Base-by-base conservation (phyloP, 106 monocot genomes). In the Iris macrosiphon region DNA sequence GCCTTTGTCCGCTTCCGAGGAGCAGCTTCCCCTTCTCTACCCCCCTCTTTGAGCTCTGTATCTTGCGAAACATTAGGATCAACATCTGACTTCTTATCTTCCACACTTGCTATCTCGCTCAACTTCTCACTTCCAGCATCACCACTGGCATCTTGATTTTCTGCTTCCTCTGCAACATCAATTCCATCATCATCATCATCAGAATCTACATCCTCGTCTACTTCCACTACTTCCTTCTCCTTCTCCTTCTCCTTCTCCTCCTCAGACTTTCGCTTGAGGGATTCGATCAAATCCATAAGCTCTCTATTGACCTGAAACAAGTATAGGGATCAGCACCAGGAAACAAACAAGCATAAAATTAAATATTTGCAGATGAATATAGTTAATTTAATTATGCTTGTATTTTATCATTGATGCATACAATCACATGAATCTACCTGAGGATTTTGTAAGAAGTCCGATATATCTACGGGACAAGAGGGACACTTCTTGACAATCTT, bases 401-500 rank as follows among this genome's bases (percentile, higher is more conserved):
- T n/a, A n/a, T n/a, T n/a, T n/a, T n/a, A n/a, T n/a, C n/a, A n/a
- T n/a, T n/a, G n/a, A n/a, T n/a, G n/a, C n/a, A n/a, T n/a, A n/a
- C n/a, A n/a, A n/a, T n/a, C n/a, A n/a, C n/a, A n/a, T n/a, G n/a
- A n/a, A n/a, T 16, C 14, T 57, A 87, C 96, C 71, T 87, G 79
- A 0, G 96, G 90, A 45, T 80, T 80, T 55, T 90, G 64, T 8
- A 98, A 31, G 37, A 77, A 98, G 10, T 98, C 96, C 24, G 86
- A 75, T 6, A 98, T 89, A 43, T 98, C 96, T 56, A 47, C 73
- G 13, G 82, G 80, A 39, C 96, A 96, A 5, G 60, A 65, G 25
- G 96, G 96, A 46, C 96, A 96, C 43, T 80, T 83, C 63, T 78
- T 90, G 29, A 65, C 52, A 46, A 86, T 84, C 55, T 96, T 96